phyloP scores from a whole-genome alignment of 148 eudicot genomes.

The Limonium bicolor region DNA sequence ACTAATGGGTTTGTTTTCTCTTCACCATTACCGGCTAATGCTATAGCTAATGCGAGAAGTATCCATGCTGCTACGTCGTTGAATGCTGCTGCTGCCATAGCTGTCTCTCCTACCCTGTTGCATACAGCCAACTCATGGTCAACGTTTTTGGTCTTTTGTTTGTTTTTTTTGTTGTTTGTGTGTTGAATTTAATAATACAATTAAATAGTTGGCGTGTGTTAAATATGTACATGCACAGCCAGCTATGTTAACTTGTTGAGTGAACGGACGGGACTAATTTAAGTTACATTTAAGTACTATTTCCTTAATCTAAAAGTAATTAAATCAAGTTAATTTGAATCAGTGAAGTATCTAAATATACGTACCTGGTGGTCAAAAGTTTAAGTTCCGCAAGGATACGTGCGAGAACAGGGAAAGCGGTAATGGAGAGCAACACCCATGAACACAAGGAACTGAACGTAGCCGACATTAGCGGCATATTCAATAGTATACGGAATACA shows the following conservation, averaged over 20 bases:
- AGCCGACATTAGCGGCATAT: conserved; percentile 9
- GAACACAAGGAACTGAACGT: conserved; percentile 22
- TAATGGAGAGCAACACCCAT: conserved; percentile 41
- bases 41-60: conserved; percentile 28
- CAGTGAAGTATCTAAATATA: not conserved
- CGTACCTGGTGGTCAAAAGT: conserved; percentile 24
- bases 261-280: no score
- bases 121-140: no score
- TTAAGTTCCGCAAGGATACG: conserved; percentile 42
- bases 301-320: not conserved
- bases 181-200: no score
- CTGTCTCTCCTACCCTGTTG: conserved; percentile 17
- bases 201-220: no score
- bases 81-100: conserved; percentile 34
- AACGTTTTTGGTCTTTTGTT: no score
- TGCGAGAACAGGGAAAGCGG: conserved; percentile 38
- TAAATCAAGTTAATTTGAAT: not conserved
- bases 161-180: no score
- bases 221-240: no score
- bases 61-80: conserved; percentile 39
- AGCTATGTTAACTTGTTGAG: no score
- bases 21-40: conserved; percentile 14
- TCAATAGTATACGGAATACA: conserved; percentile 13
- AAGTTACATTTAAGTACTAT: no score
- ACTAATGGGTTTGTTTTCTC: conserved; percentile 10